Evolutionary conservation across 306 rosid species (phyloP).

Genomic region (Astragalus glycyphyllos): DNA sequence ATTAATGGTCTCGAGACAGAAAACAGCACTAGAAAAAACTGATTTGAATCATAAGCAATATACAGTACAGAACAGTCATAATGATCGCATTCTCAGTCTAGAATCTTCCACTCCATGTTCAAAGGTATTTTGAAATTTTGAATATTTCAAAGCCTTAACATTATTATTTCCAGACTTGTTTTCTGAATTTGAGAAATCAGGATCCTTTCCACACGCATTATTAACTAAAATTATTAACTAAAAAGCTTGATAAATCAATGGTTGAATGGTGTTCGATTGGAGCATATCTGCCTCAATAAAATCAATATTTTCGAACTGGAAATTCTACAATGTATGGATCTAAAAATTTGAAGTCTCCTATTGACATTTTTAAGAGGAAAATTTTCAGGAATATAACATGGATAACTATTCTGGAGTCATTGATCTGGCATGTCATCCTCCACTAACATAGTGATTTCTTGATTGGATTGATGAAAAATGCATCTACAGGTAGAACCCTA

Average conservation of each 20-base stretch:
- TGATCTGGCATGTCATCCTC: conserved; percentile 18
- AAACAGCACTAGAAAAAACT: conserved; percentile 6
- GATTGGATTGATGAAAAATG: neutral
- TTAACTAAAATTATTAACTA: conserved; percentile 8
- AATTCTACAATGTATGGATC: neutral
- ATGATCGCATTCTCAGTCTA: neutral
- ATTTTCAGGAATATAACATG: neutral
- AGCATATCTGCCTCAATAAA: conserved; percentile 9
- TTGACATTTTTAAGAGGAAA: conserved; percentile 15
- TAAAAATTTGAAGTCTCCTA: neutral
- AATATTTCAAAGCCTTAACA: conserved; percentile 18
- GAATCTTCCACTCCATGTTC: conserved; percentile 6
- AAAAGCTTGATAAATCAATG: conserved; percentile 1
- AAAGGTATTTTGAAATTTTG: conserved; percentile 2
- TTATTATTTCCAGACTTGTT: neutral
- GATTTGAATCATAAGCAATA: conserved; percentile 12
- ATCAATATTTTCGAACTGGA: conserved; percentile 11
- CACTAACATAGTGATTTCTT: conserved; percentile 18
- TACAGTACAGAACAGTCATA: neutral
- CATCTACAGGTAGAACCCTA: neutral
- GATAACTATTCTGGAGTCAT: neutral
- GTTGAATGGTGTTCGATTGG: conserved; percentile 1
- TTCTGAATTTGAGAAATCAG: conserved; percentile 7
- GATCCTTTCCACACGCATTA: conserved; percentile 19
- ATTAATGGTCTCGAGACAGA: neutral